phyloP scores from a whole-genome alignment of 805 yeast species.

The Saccharomycopsis malanga region DNA sequence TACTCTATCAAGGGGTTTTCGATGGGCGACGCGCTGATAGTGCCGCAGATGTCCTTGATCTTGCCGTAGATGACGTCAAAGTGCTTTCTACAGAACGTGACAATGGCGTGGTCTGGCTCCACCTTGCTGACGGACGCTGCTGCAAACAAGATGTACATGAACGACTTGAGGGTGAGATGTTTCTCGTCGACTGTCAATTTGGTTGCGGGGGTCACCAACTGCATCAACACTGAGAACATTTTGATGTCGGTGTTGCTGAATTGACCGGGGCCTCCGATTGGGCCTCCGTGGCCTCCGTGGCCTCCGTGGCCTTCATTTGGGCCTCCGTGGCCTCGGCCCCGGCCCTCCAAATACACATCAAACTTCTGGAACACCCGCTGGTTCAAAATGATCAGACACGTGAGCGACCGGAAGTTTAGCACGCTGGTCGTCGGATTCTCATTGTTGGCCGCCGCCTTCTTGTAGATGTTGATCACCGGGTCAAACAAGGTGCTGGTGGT shows the following conservation, averaged over 20 bases:
- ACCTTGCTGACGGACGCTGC: constrained; percentile 3
- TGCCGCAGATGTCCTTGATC: constrained; percentile 3
- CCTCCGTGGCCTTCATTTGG: neutral
- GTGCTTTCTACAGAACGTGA: constrained; percentile 8
- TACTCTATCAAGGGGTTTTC: constrained; percentile 14
- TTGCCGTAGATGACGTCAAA: constrained; percentile 4
- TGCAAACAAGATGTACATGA: neutral
- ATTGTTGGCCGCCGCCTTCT: neutral
- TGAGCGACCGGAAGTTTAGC: neutral
- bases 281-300: neutral
- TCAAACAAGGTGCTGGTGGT: constrained; percentile 1
- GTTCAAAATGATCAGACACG: neutral
- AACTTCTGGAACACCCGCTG: neutral
- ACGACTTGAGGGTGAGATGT: constrained; percentile 10
- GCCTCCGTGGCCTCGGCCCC: neutral
- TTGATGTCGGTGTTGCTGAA: constrained; percentile 2
- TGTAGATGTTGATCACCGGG: neutral
- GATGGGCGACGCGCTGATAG: neutral
- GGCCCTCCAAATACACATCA: neutral
- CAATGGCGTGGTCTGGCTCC: constrained; percentile 10
- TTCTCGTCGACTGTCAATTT: constrained; percentile 4
- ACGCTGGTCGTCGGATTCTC: neutral
- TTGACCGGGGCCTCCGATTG: neutral
- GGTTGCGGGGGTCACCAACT: neutral
- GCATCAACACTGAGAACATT: constrained; percentile 4